These are phyloP conservation scores for Leccinellum albellum DNA, from an alignment of 768 basidiomycete species.

Conservation along the genomic window DNA sequence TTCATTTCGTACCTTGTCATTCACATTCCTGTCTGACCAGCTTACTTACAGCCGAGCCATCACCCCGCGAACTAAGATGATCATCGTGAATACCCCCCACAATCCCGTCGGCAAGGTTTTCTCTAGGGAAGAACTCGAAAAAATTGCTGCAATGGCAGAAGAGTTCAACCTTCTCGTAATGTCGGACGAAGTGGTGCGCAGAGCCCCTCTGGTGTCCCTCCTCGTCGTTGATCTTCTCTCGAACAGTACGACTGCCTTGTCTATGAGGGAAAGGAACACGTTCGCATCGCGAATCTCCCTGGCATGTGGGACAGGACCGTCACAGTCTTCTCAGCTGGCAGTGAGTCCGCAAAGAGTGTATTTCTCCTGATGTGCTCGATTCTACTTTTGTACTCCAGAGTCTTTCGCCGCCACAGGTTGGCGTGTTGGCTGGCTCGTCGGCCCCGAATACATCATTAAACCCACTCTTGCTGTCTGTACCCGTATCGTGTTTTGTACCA, in stretches of 20 bases:
- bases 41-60: slow-evolving; percentile 59
- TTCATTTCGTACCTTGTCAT: not conserved
- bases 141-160: slow-evolving; percentile 82
- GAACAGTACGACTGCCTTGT: slow-evolving; percentile 88
- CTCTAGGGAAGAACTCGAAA: slow-evolving; percentile 73
- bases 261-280: slow-evolving; percentile 83
- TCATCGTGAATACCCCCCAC: slow-evolving; percentile 94
- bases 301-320: slow-evolving; percentile 99
- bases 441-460: slow-evolving; percentile 72
- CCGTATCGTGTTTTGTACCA: slow-evolving; percentile 92
- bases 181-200: slow-evolving; percentile 90
- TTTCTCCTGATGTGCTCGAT: not conserved
- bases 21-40: slow-evolving; percentile 1
- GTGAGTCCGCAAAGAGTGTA: slow-evolving; percentile 41
- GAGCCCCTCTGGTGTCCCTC: not conserved
- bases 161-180: slow-evolving; percentile 92
- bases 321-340: slow-evolving; percentile 93
- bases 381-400: slow-evolving; percentile 46
- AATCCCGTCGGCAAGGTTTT: slow-evolving; percentile 99
- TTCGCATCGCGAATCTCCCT: slow-evolving; percentile 90
- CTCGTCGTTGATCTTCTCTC: not conserved
- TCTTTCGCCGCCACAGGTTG: slow-evolving; percentile 96
- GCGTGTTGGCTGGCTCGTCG: slow-evolving; percentile 97
- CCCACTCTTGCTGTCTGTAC: slow-evolving; percentile 90
- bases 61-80: slow-evolving; percentile 88